Percentiles rank a stretch among this genome's conserved stretches.
Evolutionary conservation across 305 asterid genomes (phyloP).

Genomic region (Fraxinus ornus): DNA sequence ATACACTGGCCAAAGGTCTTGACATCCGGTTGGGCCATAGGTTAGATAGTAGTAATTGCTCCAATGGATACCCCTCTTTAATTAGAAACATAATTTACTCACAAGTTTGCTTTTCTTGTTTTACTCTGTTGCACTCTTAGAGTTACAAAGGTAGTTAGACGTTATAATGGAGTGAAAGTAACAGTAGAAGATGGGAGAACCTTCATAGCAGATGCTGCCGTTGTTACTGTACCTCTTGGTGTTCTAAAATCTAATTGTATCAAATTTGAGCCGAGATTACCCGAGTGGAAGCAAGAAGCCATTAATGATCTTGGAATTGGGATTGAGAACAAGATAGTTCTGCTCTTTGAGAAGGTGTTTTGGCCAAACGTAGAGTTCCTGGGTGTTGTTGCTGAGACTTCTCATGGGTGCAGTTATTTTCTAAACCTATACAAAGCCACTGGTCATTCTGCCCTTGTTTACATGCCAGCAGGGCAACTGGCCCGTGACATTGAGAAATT

Average conservation of each 20-base stretch:
- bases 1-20: constrained; percentile 90
- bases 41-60: constrained; percentile 31
- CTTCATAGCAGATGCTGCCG: constrained; percentile 93
- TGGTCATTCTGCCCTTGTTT: constrained; percentile 85
- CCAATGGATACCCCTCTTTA: background rate
- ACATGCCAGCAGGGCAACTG: constrained; percentile 96
- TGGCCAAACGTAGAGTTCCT: constrained; percentile 98
- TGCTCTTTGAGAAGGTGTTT: constrained; percentile 74
- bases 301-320: constrained; percentile 87
- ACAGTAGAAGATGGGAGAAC: constrained; percentile 81
- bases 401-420: constrained; percentile 92
- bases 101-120: constrained; percentile 1
- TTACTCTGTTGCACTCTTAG: constrained; percentile 31
- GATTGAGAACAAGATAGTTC: constrained; percentile 88
- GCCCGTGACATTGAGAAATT: constrained; percentile 87
- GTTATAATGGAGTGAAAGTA: constrained; percentile 75
- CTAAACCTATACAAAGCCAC: constrained; percentile 98
- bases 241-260: constrained; percentile 73
- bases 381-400: constrained; percentile 87
- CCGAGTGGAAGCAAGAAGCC: constrained; percentile 93
- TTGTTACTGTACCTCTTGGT: constrained; percentile 86
- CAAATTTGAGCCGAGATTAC: constrained; percentile 82
- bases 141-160: constrained; percentile 71
- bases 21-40: constrained; percentile 86
- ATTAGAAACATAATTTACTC: background rate